Evolutionary conservation across 2,329 filamentous ascomycete genomes (phyloP).

Genomic region (Hymenoscyphus linearis): DNA sequence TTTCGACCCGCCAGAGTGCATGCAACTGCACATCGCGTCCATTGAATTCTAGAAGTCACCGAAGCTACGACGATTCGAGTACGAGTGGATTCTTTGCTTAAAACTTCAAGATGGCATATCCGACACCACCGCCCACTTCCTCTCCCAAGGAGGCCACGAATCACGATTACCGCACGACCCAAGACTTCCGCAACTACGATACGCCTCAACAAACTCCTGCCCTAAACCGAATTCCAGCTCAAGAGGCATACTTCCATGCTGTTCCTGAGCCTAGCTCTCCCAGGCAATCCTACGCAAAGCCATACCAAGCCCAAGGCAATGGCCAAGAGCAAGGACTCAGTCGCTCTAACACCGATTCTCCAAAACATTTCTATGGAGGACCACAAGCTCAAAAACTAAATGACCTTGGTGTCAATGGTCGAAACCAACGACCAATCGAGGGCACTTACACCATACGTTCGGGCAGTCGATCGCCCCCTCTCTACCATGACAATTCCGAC

Average conservation of each 20-base stretch:
- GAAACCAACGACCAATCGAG: not conserved
- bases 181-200: conserved; percentile 4
- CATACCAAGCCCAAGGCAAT: not conserved
- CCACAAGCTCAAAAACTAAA: not conserved
- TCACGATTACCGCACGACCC: conserved; percentile 3
- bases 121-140: conserved; percentile 10
- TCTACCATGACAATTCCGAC: not conserved
- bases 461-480: not conserved
- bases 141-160: conserved; percentile 9
- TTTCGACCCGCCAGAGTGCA: not conserved
- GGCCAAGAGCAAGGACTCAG: not conserved
- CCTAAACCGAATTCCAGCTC: conserved; percentile 4
- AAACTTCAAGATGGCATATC: conserved; percentile 8
- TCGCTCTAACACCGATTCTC: conserved; percentile 3
- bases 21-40: not conserved
- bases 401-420: not conserved
- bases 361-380: conserved; percentile 6
- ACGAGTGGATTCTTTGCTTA: not conserved
- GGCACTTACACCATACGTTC: not conserved
- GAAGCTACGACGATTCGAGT: not conserved
- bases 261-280: conserved; percentile 4
- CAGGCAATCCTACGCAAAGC: not conserved
- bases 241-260: conserved; percentile 7
- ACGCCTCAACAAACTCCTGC: conserved; percentile 2
- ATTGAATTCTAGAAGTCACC: not conserved